Conservation (phyloP, 495 filamentous ascomycete genomes). For the Hypoxylon cercidicola region DNA sequence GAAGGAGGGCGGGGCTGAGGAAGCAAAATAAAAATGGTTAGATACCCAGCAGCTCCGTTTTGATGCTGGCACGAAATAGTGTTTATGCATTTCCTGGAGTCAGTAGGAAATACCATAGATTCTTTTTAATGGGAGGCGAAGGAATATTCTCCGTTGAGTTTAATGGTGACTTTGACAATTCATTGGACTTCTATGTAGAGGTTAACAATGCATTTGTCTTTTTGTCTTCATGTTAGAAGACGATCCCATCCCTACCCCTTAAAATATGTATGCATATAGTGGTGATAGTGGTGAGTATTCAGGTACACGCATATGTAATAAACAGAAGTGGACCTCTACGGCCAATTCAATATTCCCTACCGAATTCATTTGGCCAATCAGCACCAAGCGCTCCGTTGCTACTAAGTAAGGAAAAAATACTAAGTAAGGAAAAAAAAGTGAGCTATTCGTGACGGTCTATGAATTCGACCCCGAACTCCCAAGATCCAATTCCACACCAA, state of each 20-base stretch:
- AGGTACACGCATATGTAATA: too few relatives aligned
- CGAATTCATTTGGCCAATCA: slow-evolving; percentile 36
- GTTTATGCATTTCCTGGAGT: slow-evolving; percentile 19
- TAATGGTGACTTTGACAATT: too few relatives aligned
- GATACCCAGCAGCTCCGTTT: slow-evolving; percentile 19
- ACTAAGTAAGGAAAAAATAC: neutral
- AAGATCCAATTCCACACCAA: slow-evolving; percentile 35
- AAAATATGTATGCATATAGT: too few relatives aligned
- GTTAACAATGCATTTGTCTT: too few relatives aligned
- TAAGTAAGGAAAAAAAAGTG: slow-evolving; percentile 41
- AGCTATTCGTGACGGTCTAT: slow-evolving; percentile 6
- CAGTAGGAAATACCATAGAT: slow-evolving; percentile 12
- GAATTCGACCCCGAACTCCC: slow-evolving; percentile 25
- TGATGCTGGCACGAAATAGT: slow-evolving; percentile 17
- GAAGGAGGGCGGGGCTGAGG: slow-evolving; percentile 19
- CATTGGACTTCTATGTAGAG: too few relatives aligned
- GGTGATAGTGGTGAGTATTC: too few relatives aligned
- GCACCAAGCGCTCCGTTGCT: slow-evolving; percentile 10
- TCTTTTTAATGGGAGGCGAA: neutral
- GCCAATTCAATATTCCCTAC: slow-evolving; percentile 44
- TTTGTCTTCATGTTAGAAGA: too few relatives aligned
- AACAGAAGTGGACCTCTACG: slow-evolving; percentile 10
- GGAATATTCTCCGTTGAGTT: too few relatives aligned
- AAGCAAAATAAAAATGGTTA: slow-evolving; percentile 20
- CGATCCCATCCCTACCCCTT: too few relatives aligned